Evolutionary conservation across 1,139 yeast genomes (phyloP), one percentile per base, ranked within the genome.

Genomic region (Neolecta irregularis): DNA sequence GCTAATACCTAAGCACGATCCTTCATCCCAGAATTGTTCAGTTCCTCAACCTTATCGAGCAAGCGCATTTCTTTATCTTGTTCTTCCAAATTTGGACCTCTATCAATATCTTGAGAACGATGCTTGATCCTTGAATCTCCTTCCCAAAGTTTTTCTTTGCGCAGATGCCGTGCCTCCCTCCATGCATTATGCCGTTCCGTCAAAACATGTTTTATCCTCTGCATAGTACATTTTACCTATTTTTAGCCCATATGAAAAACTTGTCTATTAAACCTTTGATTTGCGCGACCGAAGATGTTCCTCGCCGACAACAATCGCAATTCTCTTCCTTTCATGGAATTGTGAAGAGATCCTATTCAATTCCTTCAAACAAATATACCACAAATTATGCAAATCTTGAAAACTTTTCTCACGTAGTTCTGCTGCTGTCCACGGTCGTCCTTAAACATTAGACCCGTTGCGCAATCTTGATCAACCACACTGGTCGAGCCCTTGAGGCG

Each of bases 381-480:
- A 88, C 48, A 88, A 64, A 33, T 72, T 69, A 56, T 91, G 98
- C 49, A 88, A 62, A 54, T 88, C 98, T 29, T 83, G 92, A 50
- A 83, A 91, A 11, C 83, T 72, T 55, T 88, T 91, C 43, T 91
- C 68, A 56, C 99, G 74, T 46, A 88, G 67, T 53, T 88, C 96
- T 8, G 83, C 75, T 41, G 81, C 67, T 6, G 75, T 61, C 99
- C 98, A 91, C 7, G 91, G 62, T 46, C 94, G 67, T 9, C 92
- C 80, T 23, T 40, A 15, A 21, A 22, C 49, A 51, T n/a, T 12
- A 22, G 9, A 6, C 20, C 19, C 19, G 16, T 17, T 20, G 18
- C 16, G 9, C 9, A 8, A 7, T 2, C 12, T 6, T 31, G 12
- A 23, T 9, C 4, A 31, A 31, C 16, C 24, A 26, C 19, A 6